phyloP scores from a whole-genome alignment of 2,329 filamentous ascomycete species.

The Xylariaceae sp. region DNA sequence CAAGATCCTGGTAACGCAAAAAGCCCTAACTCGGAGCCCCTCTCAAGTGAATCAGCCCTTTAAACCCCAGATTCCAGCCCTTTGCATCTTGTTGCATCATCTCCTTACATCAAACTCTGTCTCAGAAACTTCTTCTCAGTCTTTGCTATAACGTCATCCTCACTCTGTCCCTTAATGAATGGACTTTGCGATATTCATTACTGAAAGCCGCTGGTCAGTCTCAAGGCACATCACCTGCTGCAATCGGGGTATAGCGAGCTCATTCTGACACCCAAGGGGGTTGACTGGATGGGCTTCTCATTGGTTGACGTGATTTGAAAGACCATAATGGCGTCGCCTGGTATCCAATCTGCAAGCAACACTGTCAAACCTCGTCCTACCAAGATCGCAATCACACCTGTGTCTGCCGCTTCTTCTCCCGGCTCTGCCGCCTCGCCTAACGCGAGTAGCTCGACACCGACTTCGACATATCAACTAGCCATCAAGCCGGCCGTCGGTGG shows the following conservation, averaged over 20 bases:
- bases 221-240: too few species aligned
- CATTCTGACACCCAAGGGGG: too few species aligned
- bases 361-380: conserved; percentile 17
- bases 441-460: conserved; percentile 23
- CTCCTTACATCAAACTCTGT: neutral
- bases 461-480: conserved; percentile 20
- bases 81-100: neutral
- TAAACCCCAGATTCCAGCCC: neutral
- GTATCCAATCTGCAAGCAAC: conserved; percentile 13
- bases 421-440: conserved; percentile 23
- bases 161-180: too few species aligned
- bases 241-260: too few species aligned
- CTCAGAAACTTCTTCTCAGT: too few species aligned
- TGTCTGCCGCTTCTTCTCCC: conserved; percentile 24
- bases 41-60: neutral
- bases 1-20: neutral
- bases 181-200: too few species aligned
- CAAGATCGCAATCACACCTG: conserved; percentile 26
- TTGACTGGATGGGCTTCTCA: too few species aligned
- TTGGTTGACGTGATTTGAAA: neutral
- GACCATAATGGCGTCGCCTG: conserved; percentile 20
- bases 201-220: too few species aligned
- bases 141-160: neutral
- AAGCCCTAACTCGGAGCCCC: conserved; percentile 7
- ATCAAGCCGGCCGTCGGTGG: conserved; percentile 22